These are phyloP conservation scores for Lactarius evosmus DNA, from an alignment of 768 basidiomycete species.

Conservation along the genomic window DNA sequence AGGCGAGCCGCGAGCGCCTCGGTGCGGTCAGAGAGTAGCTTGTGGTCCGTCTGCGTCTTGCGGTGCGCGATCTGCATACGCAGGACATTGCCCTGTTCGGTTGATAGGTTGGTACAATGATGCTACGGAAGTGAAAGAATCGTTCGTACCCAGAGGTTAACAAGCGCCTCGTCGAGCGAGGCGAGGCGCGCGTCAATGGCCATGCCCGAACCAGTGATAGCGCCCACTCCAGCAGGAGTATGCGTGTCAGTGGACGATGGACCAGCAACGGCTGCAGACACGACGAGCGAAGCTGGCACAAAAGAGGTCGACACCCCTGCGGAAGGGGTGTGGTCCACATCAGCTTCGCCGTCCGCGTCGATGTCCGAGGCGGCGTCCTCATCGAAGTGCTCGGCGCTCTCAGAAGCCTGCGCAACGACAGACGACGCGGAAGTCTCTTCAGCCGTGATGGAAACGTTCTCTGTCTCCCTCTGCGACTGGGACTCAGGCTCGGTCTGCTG, in stretches of 20 bases:
- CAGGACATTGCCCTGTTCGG: slow-evolving; percentile 24
- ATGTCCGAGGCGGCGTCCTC: slow-evolving; percentile 23
- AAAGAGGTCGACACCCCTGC: neutral
- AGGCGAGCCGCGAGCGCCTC: slow-evolving; percentile 25
- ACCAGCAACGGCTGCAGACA: neutral
- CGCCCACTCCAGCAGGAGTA: slow-evolving; percentile 2
- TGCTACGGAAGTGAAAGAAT: neutral
- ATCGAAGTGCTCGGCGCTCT: slow-evolving; percentile 15
- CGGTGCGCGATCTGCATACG: slow-evolving; percentile 29
- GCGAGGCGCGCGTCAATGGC: slow-evolving; percentile 19
- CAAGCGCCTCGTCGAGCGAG: slow-evolving; percentile 28
- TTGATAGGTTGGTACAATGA: neutral
- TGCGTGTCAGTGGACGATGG: slow-evolving; percentile 3
- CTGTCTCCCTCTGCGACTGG: neutral
- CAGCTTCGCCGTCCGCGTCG: slow-evolving; percentile 22
- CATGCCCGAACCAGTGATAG: neutral
- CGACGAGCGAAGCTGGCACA: neutral
- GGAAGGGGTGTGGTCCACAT: slow-evolving; percentile 7
- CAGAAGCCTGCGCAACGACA: slow-evolving; percentile 20
- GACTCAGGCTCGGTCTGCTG: neutral
- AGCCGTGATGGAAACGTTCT: neutral
- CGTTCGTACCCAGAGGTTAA: slow-evolving; percentile 27
- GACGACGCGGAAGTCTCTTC: slow-evolving; percentile 9
- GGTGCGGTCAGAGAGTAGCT: slow-evolving; percentile 25
- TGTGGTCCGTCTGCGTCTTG: slow-evolving; percentile 29